A percentile compares a stretch with the other conserved stretches of the same genome.
phyloP scores from a whole-genome alignment of 1,284 basidiomycete species.

The Cerioporus squamosus region DNA sequence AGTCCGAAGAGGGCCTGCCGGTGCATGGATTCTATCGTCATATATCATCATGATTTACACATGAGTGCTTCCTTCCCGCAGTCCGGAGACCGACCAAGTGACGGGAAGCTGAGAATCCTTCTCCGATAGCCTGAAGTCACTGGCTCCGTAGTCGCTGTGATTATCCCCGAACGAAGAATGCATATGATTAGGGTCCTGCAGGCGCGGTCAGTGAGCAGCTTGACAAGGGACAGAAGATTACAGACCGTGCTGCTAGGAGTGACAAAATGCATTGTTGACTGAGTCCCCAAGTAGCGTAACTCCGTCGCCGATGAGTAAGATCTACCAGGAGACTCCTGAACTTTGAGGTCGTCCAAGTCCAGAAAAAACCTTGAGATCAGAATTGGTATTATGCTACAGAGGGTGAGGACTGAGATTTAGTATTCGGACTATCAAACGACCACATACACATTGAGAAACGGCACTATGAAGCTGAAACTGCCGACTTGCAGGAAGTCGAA shows the following conservation, averaged over 20 bases:
- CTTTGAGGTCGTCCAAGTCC: constrained; percentile 12
- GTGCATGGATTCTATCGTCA: too few relatives aligned
- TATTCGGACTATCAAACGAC: background rate
- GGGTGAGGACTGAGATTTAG: background rate
- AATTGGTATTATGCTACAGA: constrained; percentile 16
- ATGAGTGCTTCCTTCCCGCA: too few relatives aligned
- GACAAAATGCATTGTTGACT: background rate
- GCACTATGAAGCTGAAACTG: constrained; percentile 6
- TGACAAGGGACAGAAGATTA: background rate
- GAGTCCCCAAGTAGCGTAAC: background rate
- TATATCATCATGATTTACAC: too few relatives aligned
- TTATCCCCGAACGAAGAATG: too few relatives aligned
- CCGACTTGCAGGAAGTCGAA: constrained; percentile 7
- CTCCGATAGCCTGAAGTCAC: too few relatives aligned
- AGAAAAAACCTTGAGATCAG: constrained; percentile 22
- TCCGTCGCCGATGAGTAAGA: background rate
- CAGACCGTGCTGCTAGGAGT: background rate
- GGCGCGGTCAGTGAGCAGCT: too few relatives aligned
- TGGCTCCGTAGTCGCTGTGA: too few relatives aligned
- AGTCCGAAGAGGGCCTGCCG: too few relatives aligned
- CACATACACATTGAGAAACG: constrained; percentile 19
- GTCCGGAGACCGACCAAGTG: too few relatives aligned
- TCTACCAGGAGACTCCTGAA: background rate
- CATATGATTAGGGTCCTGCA: too few relatives aligned
- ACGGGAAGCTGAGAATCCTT: too few relatives aligned